Percentiles rank a stretch among this genome's conserved stretches.
These are phyloP conservation scores for Monosporascus sp. DNA, from an alignment of 2,329 filamentous ascomycete species.

Conservation along the genomic window DNA sequence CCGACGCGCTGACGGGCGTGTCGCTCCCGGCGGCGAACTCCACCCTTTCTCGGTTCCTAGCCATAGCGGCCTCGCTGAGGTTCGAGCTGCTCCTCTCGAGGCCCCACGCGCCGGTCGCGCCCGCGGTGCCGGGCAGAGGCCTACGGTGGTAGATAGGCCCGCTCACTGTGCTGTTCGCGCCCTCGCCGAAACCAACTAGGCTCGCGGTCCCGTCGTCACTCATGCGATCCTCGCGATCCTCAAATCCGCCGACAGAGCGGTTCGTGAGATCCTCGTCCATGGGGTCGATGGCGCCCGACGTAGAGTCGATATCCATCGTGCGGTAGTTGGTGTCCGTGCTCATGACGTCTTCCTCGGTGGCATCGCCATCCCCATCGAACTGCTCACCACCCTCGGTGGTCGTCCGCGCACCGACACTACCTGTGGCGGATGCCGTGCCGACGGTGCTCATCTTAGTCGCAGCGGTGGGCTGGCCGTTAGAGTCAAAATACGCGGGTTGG, in stretches of 20 bases:
- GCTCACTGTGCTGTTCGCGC: constrained; percentile 78
- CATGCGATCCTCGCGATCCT: constrained; percentile 80
- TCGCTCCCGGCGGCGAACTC: constrained; percentile 30
- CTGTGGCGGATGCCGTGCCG: constrained; percentile 83
- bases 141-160: constrained; percentile 66
- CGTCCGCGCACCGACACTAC: constrained; percentile 62
- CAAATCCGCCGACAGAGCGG: constrained; percentile 46
- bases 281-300: constrained; percentile 24
- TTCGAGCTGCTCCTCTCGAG: constrained; percentile 50
- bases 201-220: constrained; percentile 81
- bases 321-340: constrained; percentile 61
- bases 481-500: constrained; percentile 75
- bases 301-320: constrained; percentile 50
- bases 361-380: constrained; percentile 46
- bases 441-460: constrained; percentile 83
- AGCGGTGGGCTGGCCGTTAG: constrained; percentile 62
- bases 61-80: constrained; percentile 40
- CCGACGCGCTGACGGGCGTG: constrained; percentile 41
- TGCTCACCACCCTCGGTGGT: constrained; percentile 47
- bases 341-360: constrained; percentile 63
- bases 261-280: constrained; percentile 37
- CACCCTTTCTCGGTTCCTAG: constrained; percentile 22
- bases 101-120: constrained; percentile 30
- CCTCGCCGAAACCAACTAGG: constrained; percentile 88
- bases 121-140: constrained; percentile 35